Base-by-base conservation (phyloP, 495 filamentous ascomycete species). In the Aspergillus heteromorphus region DNA sequence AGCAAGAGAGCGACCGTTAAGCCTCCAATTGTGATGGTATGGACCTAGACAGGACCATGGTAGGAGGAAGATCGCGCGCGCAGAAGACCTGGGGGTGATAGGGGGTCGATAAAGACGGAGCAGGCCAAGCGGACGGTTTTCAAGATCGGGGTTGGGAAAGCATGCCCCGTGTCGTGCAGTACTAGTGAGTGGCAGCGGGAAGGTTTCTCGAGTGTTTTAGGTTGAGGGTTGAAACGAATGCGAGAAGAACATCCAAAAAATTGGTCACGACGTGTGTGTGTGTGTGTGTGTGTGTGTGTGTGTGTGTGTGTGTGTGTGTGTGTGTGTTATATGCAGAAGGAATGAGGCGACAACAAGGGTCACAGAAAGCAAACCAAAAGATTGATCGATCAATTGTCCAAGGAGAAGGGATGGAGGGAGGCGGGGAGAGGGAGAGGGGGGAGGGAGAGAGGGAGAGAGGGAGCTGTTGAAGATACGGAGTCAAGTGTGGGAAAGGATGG, bases 11-110 rank as follows among this genome's bases (percentile, higher is more conserved):
- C 36, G 52, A 55, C 30, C 18, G 45, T 62, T 56, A 62, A 55
- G 40, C 56, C 56, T 54, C 45, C 49, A 50, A 45, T 56, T 54
- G 53, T 41, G 43, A 48, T 48, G 50, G 40, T 25, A 19, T 47
- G 53, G 51, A 50, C 36, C 45, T 56, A 23, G 34, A 42, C 21
- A 49, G 53, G 53, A 59, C 45, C 60, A 62, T 62, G 60, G 42
- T 62, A 62, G 45, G 41, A 40, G 27, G 21, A 25, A 40, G 23
- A 34, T 38, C 42, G 29, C 29, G 25, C 13, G 19, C 13, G 51
- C n/a, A 25, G 21, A 5, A 38, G 34, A n/a, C 13, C 34, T n/a
- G 34, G 34, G 34, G 34, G 5, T 38, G 11, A 13, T 5, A 38
- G n/a, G 11, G 30, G n/a, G 34, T 38, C 34, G 34, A 13, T 7